phyloP scores from a whole-genome alignment of 441 rosid genomes.

The Erodium texanum region DNA sequence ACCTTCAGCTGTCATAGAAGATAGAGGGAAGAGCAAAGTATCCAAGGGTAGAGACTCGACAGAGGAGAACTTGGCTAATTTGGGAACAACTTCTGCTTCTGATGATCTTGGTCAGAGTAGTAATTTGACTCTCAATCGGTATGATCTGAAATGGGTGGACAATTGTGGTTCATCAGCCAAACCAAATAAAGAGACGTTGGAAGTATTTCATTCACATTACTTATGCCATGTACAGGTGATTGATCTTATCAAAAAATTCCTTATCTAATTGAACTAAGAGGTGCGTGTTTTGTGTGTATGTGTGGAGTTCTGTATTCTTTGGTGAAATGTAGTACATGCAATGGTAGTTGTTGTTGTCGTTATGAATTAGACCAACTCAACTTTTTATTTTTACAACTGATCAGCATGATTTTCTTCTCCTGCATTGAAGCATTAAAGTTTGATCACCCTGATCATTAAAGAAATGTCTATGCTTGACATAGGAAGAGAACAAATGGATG shows the following conservation, averaged over 20 bases:
- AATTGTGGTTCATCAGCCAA: not conserved
- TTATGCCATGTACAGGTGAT: not conserved
- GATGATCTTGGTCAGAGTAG: not conserved
- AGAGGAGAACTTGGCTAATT: not conserved
- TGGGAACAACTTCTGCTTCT: not conserved
- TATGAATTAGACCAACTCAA: not conserved
- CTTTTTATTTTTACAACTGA: too few species aligned
- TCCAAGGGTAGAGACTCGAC: not conserved
- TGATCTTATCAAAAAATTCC: not conserved
- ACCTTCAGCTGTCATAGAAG: not conserved
- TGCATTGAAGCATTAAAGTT: not conserved
- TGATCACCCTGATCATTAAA: not conserved
- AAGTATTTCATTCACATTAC: not conserved
- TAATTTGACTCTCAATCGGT: not conserved
- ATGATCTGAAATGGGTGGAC: conserved; percentile 2
- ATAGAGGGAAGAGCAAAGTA: not conserved
- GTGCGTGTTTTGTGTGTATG: not conserved
- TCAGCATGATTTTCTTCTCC: too few species aligned
- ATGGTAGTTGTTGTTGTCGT: not conserved
- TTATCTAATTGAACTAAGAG: not conserved
- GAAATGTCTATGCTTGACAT: not conserved
- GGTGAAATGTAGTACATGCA: not conserved
- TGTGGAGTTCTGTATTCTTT: not conserved
- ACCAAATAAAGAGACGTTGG: not conserved
- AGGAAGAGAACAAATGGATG: conserved; percentile 20